Conservation (phyloP, 75 land plant species). For the Cryptomeria japonica region DNA sequence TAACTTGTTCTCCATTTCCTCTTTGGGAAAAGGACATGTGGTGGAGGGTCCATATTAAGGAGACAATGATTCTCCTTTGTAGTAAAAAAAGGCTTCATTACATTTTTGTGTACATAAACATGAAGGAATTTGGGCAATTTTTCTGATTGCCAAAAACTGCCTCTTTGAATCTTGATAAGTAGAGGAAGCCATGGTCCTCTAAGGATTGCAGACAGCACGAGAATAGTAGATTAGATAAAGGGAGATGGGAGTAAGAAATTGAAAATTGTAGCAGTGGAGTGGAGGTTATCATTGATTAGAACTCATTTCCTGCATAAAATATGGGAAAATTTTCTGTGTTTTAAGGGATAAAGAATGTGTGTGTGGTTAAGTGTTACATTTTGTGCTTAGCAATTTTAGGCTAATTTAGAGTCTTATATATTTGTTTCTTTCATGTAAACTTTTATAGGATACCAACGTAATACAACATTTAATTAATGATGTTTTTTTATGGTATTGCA, state of each 20-base stretch:
- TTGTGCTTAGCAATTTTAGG: background rate
- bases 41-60: background rate
- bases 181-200: background rate
- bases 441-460: background rate
- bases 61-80: background rate
- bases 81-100: background rate
- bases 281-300: background rate
- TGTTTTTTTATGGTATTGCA: background rate
- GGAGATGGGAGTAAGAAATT: background rate
- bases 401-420: background rate
- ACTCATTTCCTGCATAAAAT: background rate
- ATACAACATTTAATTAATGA: background rate
- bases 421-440: background rate
- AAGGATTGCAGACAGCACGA: background rate
- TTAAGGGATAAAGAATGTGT: background rate
- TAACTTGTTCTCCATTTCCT: background rate
- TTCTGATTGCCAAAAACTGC: background rate
- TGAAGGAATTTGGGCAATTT: background rate
- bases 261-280: background rate
- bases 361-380: background rate
- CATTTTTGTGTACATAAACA: background rate
- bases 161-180: background rate
- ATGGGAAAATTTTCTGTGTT: background rate
- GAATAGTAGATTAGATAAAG: background rate
- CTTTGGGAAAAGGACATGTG: background rate